These are phyloP conservation scores for Kodamaea sp. DNA, from an alignment of 1,139 yeast genomes.

Conservation along the genomic window DNA sequence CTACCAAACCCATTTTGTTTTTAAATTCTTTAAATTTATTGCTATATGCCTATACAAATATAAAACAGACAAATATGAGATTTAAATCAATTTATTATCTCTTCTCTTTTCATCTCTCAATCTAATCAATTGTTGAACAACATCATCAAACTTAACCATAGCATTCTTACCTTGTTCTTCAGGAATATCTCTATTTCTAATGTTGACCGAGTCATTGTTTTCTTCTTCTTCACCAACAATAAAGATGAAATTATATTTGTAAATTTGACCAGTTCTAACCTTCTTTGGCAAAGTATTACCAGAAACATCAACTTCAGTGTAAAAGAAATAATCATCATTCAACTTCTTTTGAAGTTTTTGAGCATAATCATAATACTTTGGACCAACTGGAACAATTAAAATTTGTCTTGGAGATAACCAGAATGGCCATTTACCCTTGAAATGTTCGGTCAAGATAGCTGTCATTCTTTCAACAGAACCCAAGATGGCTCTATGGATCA, in stretches of 20 bases:
- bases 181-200: conserved; percentile 86
- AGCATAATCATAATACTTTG: conserved; percentile 86
- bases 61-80: background rate
- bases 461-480: conserved; percentile 99
- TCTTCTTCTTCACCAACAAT: conserved; percentile 96
- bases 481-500: conserved; percentile 97
- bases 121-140: conserved; percentile 59
- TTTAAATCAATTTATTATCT: conserved; percentile 55
- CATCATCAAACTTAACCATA: conserved; percentile 65
- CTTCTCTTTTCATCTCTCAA: conserved; percentile 67
- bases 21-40: background rate
- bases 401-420: conserved; percentile 98
- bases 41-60: background rate
- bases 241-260: conserved; percentile 89
- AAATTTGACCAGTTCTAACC: conserved; percentile 91
- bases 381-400: conserved; percentile 93
- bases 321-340: conserved; percentile 64
- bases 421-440: conserved; percentile 98
- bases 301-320: conserved; percentile 85
- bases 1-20: background rate
- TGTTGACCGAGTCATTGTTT: conserved; percentile 71
- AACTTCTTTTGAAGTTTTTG: conserved; percentile 68
- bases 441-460: conserved; percentile 94
- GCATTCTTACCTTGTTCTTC: conserved; percentile 87
- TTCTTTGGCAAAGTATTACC: conserved; percentile 96